Percentiles rank a stretch among this genome's conserved stretches.
These are phyloP conservation scores for Talaromyces trachyspermus DNA, from an alignment of 495 filamentous ascomycete species.

Conservation along the genomic window DNA sequence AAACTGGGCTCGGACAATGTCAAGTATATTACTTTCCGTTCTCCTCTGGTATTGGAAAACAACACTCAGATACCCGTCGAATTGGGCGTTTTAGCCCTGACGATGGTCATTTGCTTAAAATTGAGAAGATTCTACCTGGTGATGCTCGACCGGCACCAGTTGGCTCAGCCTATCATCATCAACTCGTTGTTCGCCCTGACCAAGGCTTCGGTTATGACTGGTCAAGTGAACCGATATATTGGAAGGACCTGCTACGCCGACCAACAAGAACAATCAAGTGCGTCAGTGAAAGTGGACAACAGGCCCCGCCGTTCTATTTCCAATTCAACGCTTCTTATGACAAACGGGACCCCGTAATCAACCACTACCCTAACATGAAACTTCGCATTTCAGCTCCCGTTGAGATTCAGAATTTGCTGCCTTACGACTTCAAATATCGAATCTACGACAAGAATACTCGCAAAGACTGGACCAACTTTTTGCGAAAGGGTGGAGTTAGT, in stretches of 20 bases:
- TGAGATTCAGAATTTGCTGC: constrained; percentile 88
- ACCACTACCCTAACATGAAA: constrained; percentile 87
- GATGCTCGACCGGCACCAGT: constrained; percentile 88
- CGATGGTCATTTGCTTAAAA: constrained; percentile 88
- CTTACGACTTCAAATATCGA: constrained; percentile 97
- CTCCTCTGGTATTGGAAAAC: constrained; percentile 94
- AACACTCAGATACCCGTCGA: constrained; percentile 95
- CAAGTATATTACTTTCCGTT: constrained; percentile 95
- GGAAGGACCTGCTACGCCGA: constrained; percentile 80
- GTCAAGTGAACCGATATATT: constrained; percentile 82
- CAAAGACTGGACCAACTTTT: constrained; percentile 98
- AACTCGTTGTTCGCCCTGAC: constrained; percentile 83
- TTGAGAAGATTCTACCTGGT: constrained; percentile 93
- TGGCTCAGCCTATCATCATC: constrained; percentile 85
- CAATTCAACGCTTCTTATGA: constrained; percentile 83
- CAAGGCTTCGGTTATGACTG: constrained; percentile 95
- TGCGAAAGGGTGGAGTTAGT: constrained; percentile 91
- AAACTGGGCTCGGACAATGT: constrained; percentile 86
- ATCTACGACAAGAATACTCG: constrained; percentile 97
- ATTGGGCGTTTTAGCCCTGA: constrained; percentile 85
- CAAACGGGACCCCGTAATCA: constrained; percentile 70
- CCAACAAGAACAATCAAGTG: constrained; percentile 83
- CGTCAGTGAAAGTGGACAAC: constrained; percentile 70
- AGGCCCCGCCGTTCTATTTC: constrained; percentile 85
- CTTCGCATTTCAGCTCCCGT: constrained; percentile 84